Conservation (phyloP, 2,329 filamentous ascomycete species). For the Pseudogymnoascus sp. region DNA sequence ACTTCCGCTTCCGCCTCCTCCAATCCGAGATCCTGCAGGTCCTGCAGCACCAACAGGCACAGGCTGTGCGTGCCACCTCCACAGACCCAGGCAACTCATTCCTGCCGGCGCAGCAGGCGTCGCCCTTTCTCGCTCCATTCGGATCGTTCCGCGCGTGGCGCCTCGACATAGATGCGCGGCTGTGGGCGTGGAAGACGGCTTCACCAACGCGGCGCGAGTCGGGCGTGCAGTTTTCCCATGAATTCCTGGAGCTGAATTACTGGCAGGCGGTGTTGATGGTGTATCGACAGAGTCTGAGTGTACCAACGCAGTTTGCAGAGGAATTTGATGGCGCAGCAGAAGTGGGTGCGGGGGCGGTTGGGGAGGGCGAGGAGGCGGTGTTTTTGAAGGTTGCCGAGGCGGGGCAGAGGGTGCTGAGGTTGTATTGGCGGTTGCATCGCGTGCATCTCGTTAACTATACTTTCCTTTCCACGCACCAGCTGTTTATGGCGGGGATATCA, state of each 20-base stretch:
- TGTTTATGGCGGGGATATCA: slow-evolving; percentile 95
- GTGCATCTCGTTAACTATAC: slow-evolving; percentile 91
- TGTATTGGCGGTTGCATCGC: slow-evolving; percentile 83
- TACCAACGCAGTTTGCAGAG: slow-evolving; percentile 73
- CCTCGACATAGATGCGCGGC: slow-evolving; percentile 70
- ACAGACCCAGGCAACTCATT: slow-evolving; percentile 59
- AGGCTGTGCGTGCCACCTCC: slow-evolving; percentile 59
- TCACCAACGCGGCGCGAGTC: slow-evolving; percentile 71
- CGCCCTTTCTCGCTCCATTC: slow-evolving; percentile 76
- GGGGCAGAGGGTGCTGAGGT: slow-evolving; percentile 80
- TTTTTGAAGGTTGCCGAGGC: slow-evolving; percentile 94
- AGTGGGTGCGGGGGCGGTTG: slow-evolving; percentile 29
- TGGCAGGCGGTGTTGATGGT: slow-evolving; percentile 97
- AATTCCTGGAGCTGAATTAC: slow-evolving; percentile 91
- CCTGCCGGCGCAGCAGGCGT: slow-evolving; percentile 71
- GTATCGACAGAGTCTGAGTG: slow-evolving; percentile 81
- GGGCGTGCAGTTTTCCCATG: slow-evolving; percentile 78
- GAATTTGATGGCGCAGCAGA: slow-evolving; percentile 62
- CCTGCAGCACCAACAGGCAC: slow-evolving; percentile 81
- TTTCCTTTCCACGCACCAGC: slow-evolving; percentile 86
- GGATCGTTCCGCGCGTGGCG: slow-evolving; percentile 84
- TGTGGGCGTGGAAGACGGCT: slow-evolving; percentile 79
- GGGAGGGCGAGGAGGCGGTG: slow-evolving; percentile 78
- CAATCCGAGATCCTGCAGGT: slow-evolving; percentile 96
- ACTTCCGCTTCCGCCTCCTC: slow-evolving; percentile 76